Conservation (phyloP, 192 early-diverging fungal genomes). For the Coemansia biformis region DNA sequence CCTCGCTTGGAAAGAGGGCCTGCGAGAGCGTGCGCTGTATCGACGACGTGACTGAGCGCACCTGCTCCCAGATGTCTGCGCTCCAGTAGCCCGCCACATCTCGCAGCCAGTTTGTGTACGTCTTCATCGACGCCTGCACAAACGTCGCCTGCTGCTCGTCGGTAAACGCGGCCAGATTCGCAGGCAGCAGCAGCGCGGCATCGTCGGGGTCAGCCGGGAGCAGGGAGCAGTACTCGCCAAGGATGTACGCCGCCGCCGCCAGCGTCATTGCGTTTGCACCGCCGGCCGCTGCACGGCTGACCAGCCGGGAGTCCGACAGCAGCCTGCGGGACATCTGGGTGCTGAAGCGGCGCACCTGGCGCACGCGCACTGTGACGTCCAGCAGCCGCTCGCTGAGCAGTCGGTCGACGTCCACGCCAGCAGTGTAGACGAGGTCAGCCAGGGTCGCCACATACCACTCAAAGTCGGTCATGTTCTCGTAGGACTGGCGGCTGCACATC, state of each 20-base stretch:
- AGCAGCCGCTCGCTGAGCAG: constrained; percentile 70
- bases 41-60: constrained; percentile 20
- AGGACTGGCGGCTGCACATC: constrained; percentile 81
- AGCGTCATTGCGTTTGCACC: constrained; percentile 61
- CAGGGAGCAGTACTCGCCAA: constrained; percentile 79
- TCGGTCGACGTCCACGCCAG: constrained; percentile 71
- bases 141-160: constrained; percentile 32
- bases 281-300: constrained; percentile 64
- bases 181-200: constrained; percentile 64
- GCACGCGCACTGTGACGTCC: constrained; percentile 86
- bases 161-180: constrained; percentile 44
- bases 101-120: constrained; percentile 46
- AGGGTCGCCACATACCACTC: constrained; percentile 92
- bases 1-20: constrained; percentile 1
- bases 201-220: constrained; percentile 51
- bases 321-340: constrained; percentile 70
- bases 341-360: constrained; percentile 71
- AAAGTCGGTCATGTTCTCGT: constrained; percentile 81
- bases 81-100: constrained; percentile 42
- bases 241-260: constrained; percentile 84
- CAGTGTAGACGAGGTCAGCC: constrained; percentile 67
- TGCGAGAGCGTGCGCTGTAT: constrained; percentile 21
- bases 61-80: constrained; percentile 35
- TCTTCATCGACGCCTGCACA: constrained; percentile 43
- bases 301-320: constrained; percentile 59